A percentile compares a stretch with the other conserved stretches of the same genome.
Conservation (phyloP, 129 eudicot species). For the Lonicera japonica region DNA sequence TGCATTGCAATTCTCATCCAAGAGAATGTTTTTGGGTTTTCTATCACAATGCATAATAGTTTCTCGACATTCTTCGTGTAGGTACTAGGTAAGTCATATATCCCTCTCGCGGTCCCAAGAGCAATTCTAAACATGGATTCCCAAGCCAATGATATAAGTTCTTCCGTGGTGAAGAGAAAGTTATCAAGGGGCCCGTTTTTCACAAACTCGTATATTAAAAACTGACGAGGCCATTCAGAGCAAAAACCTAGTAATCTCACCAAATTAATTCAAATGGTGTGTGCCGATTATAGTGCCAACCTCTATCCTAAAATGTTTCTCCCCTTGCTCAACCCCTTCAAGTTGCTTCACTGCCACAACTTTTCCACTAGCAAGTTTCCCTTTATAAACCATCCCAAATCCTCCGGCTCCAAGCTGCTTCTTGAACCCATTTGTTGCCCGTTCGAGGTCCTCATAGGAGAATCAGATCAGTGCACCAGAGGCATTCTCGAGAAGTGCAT, state of each 20-base stretch:
- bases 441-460: constrained; percentile 70
- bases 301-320: constrained; percentile 93
- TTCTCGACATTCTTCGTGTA: constrained; percentile 94
- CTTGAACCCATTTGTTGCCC: constrained; percentile 81
- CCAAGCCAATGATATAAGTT: constrained; percentile 54
- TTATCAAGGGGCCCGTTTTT: constrained; percentile 86
- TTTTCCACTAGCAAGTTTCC: constrained; percentile 56
- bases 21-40: constrained; percentile 86
- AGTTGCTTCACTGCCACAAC: constrained; percentile 79
- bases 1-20: constrained; percentile 61
- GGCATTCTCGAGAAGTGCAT: constrained; percentile 94
- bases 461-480: constrained; percentile 96
- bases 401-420: constrained; percentile 94
- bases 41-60: constrained; percentile 88
- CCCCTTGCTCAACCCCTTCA: constrained; percentile 92
- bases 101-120: constrained; percentile 79
- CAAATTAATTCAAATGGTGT: constrained; percentile 81
- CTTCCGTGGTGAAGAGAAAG: constrained; percentile 47
- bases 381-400: constrained; percentile 84
- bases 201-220: constrained; percentile 85
- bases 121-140: constrained; percentile 61
- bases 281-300: constrained; percentile 95
- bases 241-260: constrained; percentile 87
- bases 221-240: constrained; percentile 80
- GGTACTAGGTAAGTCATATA: constrained; percentile 49